Conservation (phyloP, 2,329 filamentous ascomycete genomes). For the Conoideocrella luteorostrata region DNA sequence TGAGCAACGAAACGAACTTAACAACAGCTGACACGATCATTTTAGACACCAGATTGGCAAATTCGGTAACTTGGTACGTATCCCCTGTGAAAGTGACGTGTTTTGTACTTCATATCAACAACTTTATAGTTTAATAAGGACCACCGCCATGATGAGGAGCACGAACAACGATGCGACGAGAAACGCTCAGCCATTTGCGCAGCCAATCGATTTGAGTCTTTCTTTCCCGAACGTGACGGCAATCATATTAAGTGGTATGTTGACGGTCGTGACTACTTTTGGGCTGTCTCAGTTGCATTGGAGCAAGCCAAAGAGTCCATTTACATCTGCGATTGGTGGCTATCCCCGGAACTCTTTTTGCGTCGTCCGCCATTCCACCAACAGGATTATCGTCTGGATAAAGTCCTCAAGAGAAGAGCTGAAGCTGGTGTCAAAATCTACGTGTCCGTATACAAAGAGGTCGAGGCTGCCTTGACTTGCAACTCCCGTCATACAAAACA, state of each 20-base stretch:
- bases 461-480: constrained; percentile 75
- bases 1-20: neutral
- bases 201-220: constrained; percentile 79
- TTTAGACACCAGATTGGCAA: constrained; percentile 53
- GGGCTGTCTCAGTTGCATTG: constrained; percentile 84
- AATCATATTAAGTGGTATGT: constrained; percentile 97
- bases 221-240: constrained; percentile 76
- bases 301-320: constrained; percentile 87
- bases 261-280: constrained; percentile 91
- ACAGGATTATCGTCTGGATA: constrained; percentile 82
- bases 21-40: neutral
- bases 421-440: constrained; percentile 94
- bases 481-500: constrained; percentile 92
- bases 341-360: constrained; percentile 82
- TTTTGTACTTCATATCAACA: neutral
- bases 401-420: constrained; percentile 78
- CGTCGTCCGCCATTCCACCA: constrained; percentile 75
- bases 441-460: constrained; percentile 87
- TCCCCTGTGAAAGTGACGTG: constrained; percentile 4
- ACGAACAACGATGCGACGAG: constrained; percentile 76
- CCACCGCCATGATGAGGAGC: constrained; percentile 89
- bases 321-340: constrained; percentile 96
- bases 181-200: constrained; percentile 69
- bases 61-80: constrained; percentile 51
- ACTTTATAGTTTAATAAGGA: constrained; percentile 64